Percentiles rank a stretch among this genome's conserved stretches.
These are phyloP conservation scores for Misopates orontium DNA, from an alignment of 257 asterid species.

Conservation along the genomic window DNA sequence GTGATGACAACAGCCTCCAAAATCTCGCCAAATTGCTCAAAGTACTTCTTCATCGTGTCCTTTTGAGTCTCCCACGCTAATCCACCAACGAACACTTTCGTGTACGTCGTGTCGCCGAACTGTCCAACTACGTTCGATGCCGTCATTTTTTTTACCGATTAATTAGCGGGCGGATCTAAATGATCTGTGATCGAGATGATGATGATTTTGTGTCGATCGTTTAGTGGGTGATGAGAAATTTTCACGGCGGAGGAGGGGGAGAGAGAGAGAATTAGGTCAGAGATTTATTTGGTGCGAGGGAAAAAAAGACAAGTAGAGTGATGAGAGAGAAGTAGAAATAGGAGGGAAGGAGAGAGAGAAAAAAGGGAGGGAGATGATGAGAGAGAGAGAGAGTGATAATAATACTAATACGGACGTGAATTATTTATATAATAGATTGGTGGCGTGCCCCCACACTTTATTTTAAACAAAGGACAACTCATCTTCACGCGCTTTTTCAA, in stretches of 20 bases:
- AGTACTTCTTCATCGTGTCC: conserved; percentile 93
- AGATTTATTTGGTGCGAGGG: conserved; percentile 29
- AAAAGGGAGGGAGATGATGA: conserved; percentile 34
- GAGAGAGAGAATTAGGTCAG: conserved; percentile 62
- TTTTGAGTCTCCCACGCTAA: conserved; percentile 99
- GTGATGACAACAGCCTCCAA: conserved; percentile 95
- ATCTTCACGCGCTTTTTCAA: conserved; percentile 40
- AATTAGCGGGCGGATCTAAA: neutral
- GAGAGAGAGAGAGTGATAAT: conserved; percentile 22
- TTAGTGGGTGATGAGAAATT: neutral
- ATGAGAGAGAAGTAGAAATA: conserved; percentile 17
- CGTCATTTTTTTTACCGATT: conserved; percentile 32
- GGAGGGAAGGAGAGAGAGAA: conserved; percentile 28
- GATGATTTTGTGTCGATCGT: conserved; percentile 16
- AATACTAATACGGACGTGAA: conserved; percentile 47
- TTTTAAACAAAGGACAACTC: neutral
- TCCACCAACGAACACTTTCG: conserved; percentile 94
- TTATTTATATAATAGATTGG: conserved; percentile 35
- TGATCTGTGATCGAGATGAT: neutral
- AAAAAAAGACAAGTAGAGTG: neutral
- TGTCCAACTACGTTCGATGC: conserved; percentile 52
- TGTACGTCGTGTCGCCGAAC: conserved; percentile 91
- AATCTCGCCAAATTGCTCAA: conserved; percentile 94
- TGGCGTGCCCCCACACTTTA: conserved; percentile 35
- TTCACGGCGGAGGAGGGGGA: conserved; percentile 15